These are phyloP conservation scores for Hymenoscyphus albidus DNA, from an alignment of 2,329 filamentous ascomycete species.

Conservation along the genomic window DNA sequence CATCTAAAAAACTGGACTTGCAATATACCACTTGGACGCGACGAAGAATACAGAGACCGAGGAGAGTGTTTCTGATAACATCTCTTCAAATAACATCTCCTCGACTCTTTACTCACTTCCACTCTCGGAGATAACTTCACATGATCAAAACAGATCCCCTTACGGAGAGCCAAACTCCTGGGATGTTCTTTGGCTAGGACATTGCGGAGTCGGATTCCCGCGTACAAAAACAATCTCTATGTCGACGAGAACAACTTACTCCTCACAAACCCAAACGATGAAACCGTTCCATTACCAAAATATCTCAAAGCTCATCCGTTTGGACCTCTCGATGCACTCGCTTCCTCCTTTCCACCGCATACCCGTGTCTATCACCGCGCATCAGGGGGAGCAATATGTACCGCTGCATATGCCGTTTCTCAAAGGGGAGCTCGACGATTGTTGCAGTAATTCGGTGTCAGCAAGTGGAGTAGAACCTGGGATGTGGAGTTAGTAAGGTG, in stretches of 20 bases:
- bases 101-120: conserved; percentile 13
- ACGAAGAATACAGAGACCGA: conserved; percentile 25
- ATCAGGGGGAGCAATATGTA: conserved; percentile 20
- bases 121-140: background rate
- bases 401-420: conserved; percentile 22
- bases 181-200: conserved; percentile 23
- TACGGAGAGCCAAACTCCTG: conserved; percentile 20
- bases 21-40: conserved; percentile 1
- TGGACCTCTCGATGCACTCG: conserved; percentile 19
- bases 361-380: conserved; percentile 21
- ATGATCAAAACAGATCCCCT: conserved; percentile 4
- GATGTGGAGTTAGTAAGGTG: conserved; percentile 11
- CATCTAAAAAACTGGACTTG: conserved; percentile 3
- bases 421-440: conserved; percentile 21
- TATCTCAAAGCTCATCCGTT: conserved; percentile 22
- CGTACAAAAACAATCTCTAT: background rate
- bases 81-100: conserved; percentile 17
- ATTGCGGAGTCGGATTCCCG: conserved; percentile 22
- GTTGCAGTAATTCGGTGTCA: conserved; percentile 19
- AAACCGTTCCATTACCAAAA: conserved; percentile 19
- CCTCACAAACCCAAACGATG: conserved; percentile 14
- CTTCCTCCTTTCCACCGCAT: conserved; percentile 14
- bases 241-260: conserved; percentile 12
- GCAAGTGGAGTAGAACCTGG: conserved; percentile 19
- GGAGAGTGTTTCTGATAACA: conserved; percentile 18